Evolutionary conservation across 2,329 filamentous ascomycete genomes (phyloP), one percentile per base, ranked within the genome.

Genomic region (Colletotrichum gloeosporioides): DNA sequence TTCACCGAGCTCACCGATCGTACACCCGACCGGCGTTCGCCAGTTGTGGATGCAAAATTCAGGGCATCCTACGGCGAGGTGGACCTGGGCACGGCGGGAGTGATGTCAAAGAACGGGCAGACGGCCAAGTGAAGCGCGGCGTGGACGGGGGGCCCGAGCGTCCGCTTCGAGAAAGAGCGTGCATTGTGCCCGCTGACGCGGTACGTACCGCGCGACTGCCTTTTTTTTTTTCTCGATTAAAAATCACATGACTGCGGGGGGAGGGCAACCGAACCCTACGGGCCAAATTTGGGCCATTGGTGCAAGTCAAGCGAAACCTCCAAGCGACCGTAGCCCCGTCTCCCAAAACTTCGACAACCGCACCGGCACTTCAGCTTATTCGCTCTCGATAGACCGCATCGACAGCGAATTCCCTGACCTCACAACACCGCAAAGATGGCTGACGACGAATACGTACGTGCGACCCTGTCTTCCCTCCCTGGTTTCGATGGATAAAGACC

Each of bases 361-460:
- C 73, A 75, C 76, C 71, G 77, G 66, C 71, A 78, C 69, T 77
- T 77, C 77, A 78, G 77, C 80, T 84, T 81, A 83, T 85, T 87
- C 85, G 85, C 83, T 81, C 84, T 85, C 86, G 85, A 87, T 79
- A 81, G 80, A 81, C 78, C 80, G 80, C 83, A 83, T 85, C 85
- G 86, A 87, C 83, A 86, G 86, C 86, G 84, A 87, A 86, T 85
- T 82, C 82, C 82, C 82, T 78, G 82, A 80, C 82, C 83, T 82
- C 82, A 80, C 84, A 83, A 72, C 82, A 88, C 85, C 88, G 87
- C 86, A 86, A 90, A 84, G 90, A 96, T 96, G 95, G 95, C 95
- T 93, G 95, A 96, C 92, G 86, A 89, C 84, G 94, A 96, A 90
- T 97, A 97, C 91, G 95, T 96, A 91, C 89, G 94, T 94, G 80